Base-by-base conservation (phyloP, 192 early-diverging fungal genomes). In the Coemansia nantahalensis region DNA sequence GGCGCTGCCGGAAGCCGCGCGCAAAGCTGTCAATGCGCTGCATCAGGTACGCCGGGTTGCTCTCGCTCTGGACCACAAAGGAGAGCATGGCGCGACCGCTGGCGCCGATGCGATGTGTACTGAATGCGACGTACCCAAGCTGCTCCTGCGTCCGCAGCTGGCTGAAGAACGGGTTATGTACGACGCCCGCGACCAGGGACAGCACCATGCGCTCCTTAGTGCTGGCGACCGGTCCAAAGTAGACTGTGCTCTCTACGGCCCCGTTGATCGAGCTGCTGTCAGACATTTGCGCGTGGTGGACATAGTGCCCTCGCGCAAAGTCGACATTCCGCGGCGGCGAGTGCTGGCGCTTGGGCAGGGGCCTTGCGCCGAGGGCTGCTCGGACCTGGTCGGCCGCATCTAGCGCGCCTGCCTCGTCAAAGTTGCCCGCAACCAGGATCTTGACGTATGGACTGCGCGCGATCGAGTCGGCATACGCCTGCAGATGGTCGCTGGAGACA, bases 101-200 rank as follows among this genome's bases (percentile, higher is more conserved):
- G 13, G 40, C 44, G 9, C 13, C 18, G 12, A 8, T 14, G 5
- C 35, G 3, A 4, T 11, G 15, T 30, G 50, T 9, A 2, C 18
- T 4, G 15, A 48, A 36, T 14, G 69, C 45, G 50, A 28, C 26
- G 26, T 87, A 87, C 0, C 88, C 88, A n/a, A 90, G 73, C 53
- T 89, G 84, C 51, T 89, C 87, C 48, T 94, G 90, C 8, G 93
- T 96, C n/a, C 92, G 80, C 39, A 98, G 62, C 48, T 91, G 85
- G 62, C 90, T 83, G 70, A 96, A 98, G 46, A 80, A 85, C 11
- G 90, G 87, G 51, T 91, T 89, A 30, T 83, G 62, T 6, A 82
- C 62, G 39, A 95, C 86, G 38, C 87, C 83, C 1, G 71, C 75
- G 44, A 96, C 51, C 21, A 96, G 68, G 36, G 64, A 61, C 13